Evolutionary conservation across 1,284 basidiomycete species (phyloP).

Genomic region (Volvariella volvacea): DNA sequence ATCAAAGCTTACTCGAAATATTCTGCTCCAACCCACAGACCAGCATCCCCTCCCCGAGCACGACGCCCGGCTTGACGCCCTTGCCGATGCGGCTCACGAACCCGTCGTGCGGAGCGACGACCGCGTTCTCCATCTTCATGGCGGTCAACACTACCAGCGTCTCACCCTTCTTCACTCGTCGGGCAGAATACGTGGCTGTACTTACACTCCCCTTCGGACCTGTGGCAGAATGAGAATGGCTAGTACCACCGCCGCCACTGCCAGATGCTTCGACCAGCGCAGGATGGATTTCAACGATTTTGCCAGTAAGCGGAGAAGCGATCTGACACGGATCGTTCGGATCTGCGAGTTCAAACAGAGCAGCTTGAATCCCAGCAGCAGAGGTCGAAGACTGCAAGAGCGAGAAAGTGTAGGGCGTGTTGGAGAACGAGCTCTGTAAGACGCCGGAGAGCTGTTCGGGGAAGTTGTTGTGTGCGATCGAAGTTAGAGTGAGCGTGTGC

Average conservation of each 20-base stretch:
- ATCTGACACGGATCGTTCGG: conserved; percentile 26
- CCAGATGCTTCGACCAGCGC: conserved; percentile 14
- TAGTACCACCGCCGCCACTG: conserved; percentile 2
- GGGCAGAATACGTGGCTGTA: neutral
- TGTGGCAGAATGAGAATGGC: neutral
- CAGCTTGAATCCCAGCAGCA: conserved; percentile 19
- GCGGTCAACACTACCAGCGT: conserved; percentile 27
- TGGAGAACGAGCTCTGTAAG: conserved; percentile 23
- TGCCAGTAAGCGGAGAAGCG: conserved; percentile 29
- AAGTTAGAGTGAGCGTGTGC: conserved; percentile 27
- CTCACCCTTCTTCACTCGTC: conserved; percentile 25
- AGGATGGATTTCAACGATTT: conserved; percentile 32
- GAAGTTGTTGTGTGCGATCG: conserved; percentile 31
- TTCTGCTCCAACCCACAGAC: conserved; percentile 16
- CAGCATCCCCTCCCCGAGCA: conserved; percentile 26
- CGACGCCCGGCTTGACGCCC: conserved; percentile 22
- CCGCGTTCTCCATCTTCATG: conserved; percentile 39
- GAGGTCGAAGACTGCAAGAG: conserved; percentile 27
- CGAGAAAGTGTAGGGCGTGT: conserved; percentile 24
- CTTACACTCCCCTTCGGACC: neutral
- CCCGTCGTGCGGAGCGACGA: conserved; percentile 23
- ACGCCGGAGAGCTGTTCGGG: conserved; percentile 30
- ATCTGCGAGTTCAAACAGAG: conserved; percentile 28
- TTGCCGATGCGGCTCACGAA: conserved; percentile 21
- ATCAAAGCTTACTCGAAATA: neutral